phyloP scores from a whole-genome alignment of 257 asterid species.

The Nicotiana knightiana region DNA sequence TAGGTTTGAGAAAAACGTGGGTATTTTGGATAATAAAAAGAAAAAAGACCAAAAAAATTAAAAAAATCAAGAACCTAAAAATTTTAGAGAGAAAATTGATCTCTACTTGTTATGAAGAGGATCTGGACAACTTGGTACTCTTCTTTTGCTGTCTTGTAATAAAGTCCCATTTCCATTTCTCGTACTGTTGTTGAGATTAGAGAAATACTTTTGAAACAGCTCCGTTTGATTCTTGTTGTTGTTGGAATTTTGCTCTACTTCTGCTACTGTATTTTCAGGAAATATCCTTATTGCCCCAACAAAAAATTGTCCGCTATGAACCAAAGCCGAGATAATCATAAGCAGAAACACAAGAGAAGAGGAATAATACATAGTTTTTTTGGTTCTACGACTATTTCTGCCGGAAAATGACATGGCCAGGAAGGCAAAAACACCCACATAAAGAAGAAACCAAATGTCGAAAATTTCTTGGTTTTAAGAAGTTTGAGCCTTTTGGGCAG shows the following conservation, averaged over 20 bases:
- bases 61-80: not conserved
- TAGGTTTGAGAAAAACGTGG: slow-evolving; percentile 48
- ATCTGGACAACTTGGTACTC: slow-evolving; percentile 89
- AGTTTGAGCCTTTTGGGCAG: not conserved
- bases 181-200: slow-evolving; percentile 15
- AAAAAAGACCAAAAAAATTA: not conserved
- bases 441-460: slow-evolving; percentile 3
- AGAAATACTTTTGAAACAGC: slow-evolving; percentile 36
- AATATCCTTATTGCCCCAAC: slow-evolving; percentile 55
- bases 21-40: slow-evolving; percentile 51
- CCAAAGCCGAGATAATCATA: slow-evolving; percentile 15
- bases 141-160: slow-evolving; percentile 52
- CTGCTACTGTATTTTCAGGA: slow-evolving; percentile 25
- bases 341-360: slow-evolving; percentile 23
- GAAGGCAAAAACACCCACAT: slow-evolving; percentile 31
- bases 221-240: slow-evolving; percentile 30
- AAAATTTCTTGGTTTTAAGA: too few species aligned
- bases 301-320: slow-evolving; percentile 23
- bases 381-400: slow-evolving; percentile 11
- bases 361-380: slow-evolving; percentile 11
- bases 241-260: not conserved
- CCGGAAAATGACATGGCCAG: slow-evolving; percentile 58
- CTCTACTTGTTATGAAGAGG: slow-evolving; percentile 74
- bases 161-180: slow-evolving; percentile 22
- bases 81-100: not conserved